Percentiles rank a stretch among this genome's conserved stretches.
phyloP scores from a whole-genome alignment of 139 green algal genomes.

The Desmodesmus armatus region DNA sequence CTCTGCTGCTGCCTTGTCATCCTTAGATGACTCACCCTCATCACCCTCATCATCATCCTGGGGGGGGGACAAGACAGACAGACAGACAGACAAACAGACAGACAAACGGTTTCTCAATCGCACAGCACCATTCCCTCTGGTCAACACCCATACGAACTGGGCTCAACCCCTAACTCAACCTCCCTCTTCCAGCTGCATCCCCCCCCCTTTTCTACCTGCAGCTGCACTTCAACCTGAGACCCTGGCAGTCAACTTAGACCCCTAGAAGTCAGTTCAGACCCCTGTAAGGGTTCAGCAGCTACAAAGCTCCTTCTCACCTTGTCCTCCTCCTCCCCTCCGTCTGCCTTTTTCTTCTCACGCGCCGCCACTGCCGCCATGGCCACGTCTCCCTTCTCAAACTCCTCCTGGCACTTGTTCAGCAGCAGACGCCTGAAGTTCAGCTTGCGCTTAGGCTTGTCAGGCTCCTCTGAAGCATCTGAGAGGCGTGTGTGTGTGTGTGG shows the following conservation, averaged over 20 bases:
- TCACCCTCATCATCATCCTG: conserved; percentile 42
- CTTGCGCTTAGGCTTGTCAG: conserved; percentile 61
- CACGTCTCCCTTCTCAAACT: conserved; percentile 87
- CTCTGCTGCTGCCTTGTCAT: not conserved
- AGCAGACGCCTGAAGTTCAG: conserved; percentile 90
- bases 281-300: not conserved
- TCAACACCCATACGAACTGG: no score
- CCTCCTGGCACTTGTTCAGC: conserved; percentile 98
- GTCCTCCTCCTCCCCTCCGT: conserved; percentile 43
- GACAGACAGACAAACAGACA: not conserved
- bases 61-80: not conserved
- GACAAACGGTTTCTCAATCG: no score
- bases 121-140: no score
- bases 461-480: conserved; percentile 25
- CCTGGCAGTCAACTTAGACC: no score
- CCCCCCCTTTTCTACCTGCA: no score
- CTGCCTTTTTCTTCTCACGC: conserved; percentile 64
- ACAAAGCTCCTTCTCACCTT: conserved; percentile 21
- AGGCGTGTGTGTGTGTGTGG: no score
- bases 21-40: conserved; percentile 52
- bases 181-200: no score
- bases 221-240: no score
- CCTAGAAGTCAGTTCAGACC: not conserved
- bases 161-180: no score
- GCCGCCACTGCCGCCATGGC: conserved; percentile 71